Evolutionary conservation across 345 rosid genomes (phyloP).

Genomic region (Rhizophora apiculata): DNA sequence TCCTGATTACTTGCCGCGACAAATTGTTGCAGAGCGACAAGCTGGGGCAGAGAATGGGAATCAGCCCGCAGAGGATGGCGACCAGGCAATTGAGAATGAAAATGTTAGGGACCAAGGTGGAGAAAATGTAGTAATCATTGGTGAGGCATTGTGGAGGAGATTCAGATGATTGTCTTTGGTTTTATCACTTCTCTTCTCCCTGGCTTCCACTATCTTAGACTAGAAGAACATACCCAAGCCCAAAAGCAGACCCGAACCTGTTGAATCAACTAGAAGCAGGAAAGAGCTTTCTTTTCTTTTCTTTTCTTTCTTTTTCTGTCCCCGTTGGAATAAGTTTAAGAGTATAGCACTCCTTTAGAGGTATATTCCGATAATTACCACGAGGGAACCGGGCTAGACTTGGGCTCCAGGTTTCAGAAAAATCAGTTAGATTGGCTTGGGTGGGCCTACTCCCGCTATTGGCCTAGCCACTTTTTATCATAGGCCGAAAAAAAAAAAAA

Average conservation of each 20-base stretch:
- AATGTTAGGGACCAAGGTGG: conserved; percentile 39
- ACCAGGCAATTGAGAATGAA: conserved; percentile 55
- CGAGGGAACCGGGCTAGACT: too few relatives aligned
- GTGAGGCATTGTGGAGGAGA: conserved; percentile 97
- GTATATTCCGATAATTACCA: too few relatives aligned
- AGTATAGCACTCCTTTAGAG: not conserved
- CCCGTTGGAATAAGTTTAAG: conserved; percentile 1
- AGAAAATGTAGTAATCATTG: conserved; percentile 61
- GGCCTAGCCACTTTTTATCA: too few relatives aligned
- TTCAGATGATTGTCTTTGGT: conserved; percentile 93
- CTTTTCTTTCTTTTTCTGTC: too few relatives aligned
- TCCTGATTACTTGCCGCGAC: not conserved
- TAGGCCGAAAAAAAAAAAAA: too few relatives aligned
- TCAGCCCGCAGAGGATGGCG: conserved; percentile 37
- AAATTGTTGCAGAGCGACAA: conserved; percentile 48
- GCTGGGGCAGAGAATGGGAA: conserved; percentile 67
- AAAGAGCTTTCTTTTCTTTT: too few relatives aligned
- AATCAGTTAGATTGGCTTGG: too few relatives aligned
- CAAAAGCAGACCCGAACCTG: not conserved
- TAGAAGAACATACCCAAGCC: conserved; percentile 24
- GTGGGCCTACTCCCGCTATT: too few relatives aligned
- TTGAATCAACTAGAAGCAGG: too few relatives aligned
- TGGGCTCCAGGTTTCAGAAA: too few relatives aligned
- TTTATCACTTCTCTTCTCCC: conserved; percentile 96
- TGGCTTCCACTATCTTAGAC: conserved; percentile 85